Evolutionary conservation across 805 yeast species (phyloP).

Genomic region (Sporopachydermia quercuum): DNA sequence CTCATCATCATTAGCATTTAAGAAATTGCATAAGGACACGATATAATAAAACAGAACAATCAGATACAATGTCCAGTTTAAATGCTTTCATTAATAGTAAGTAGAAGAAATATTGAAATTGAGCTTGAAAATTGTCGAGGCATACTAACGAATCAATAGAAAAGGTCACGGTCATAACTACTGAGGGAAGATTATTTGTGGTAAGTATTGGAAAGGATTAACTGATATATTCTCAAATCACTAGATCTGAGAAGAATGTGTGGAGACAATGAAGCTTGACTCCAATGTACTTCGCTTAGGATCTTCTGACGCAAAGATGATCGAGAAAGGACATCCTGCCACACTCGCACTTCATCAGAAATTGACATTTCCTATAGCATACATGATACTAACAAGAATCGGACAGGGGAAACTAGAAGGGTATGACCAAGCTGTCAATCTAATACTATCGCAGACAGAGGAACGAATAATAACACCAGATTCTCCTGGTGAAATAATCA

Average conservation of each 20-base stretch:
- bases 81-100: slow-evolving; percentile 12
- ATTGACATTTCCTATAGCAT: no score
- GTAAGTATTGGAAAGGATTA: neutral
- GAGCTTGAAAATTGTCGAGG: neutral
- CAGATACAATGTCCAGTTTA: slow-evolving; percentile 10
- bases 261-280: no score
- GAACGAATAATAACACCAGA: slow-evolving; percentile 16
- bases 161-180: slow-evolving; percentile 17
- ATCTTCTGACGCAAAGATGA: no score
- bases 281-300: no score
- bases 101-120: slow-evolving; percentile 5
- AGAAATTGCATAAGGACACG: no score
- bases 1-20: no score
- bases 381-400: neutral
- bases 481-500: slow-evolving; percentile 11
- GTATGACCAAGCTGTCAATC: slow-evolving; percentile 21
- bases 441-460: slow-evolving; percentile 16
- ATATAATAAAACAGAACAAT: no score
- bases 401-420: slow-evolving; percentile 19
- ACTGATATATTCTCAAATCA: neutral
- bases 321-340: no score
- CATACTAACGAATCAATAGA: slow-evolving; percentile 12
- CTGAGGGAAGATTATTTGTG: slow-evolving; percentile 19
- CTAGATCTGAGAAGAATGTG: neutral
- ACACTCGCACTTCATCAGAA: no score